Evolutionary conservation across 257 asterid species (phyloP).

Genomic region (Haberlea rhodopensis): DNA sequence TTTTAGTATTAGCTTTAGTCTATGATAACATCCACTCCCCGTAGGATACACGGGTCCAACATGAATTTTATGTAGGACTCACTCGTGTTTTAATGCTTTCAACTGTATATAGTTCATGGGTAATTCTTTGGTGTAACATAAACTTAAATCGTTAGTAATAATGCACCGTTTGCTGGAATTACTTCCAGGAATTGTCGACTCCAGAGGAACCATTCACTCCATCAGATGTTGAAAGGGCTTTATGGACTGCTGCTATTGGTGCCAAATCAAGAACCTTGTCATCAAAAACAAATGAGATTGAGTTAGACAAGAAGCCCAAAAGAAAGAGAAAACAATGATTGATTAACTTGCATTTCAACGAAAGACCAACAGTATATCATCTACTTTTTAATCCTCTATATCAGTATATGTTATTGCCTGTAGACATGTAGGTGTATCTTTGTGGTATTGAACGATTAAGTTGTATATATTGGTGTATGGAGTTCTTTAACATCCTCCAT

Average conservation of each 20-base stretch:
- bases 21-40: no score
- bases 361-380: background rate
- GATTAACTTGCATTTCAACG: background rate
- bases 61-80: no score
- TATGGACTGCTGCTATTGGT: constrained; percentile 59
- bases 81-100: background rate
- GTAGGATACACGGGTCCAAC: background rate
- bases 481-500: no score
- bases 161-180: background rate
- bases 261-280: constrained; percentile 34
- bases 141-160: background rate
- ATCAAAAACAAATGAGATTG: constrained; percentile 26
- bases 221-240: constrained; percentile 83
- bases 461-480: no score
- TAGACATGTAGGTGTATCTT: background rate
- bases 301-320: constrained; percentile 30
- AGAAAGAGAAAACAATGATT: constrained; percentile 52
- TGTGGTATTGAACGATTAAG: background rate
- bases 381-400: background rate
- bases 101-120: no score
- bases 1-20: no score
- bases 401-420: background rate
- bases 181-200: constrained; percentile 54
- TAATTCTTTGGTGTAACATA: background rate
- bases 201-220: constrained; percentile 50